phyloP scores from a whole-genome alignment of 1,139 yeast genomes.

The Protomyces gravidus region DNA sequence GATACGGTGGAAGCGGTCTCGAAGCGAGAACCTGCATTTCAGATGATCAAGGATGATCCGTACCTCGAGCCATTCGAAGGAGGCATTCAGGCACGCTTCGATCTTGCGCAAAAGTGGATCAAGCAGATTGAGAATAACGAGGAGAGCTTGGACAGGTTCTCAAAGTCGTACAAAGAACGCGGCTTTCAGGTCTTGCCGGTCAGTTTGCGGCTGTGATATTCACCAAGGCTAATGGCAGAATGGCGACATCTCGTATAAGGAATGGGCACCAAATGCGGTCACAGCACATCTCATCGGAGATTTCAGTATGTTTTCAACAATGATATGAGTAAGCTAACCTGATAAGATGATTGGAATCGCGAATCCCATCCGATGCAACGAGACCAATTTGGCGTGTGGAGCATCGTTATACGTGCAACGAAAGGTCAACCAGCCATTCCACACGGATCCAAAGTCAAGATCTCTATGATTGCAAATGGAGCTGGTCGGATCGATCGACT shows the following conservation, averaged over 20 bases:
- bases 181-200: conserved; percentile 64
- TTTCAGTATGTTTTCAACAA: conserved; percentile 47
- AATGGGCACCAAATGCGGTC: conserved; percentile 86
- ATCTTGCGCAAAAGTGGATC: conserved; percentile 56
- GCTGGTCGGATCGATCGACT: conserved; percentile 73
- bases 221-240: conserved; percentile 16
- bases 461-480: conserved; percentile 58
- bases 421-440: conserved; percentile 62
- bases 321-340: background rate
- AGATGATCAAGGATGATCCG: conserved; percentile 51
- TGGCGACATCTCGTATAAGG: conserved; percentile 59
- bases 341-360: conserved; percentile 63
- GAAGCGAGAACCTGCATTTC: conserved; percentile 46
- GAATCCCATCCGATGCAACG: conserved; percentile 54
- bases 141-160: conserved; percentile 50
- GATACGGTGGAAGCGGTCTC: background rate
- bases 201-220: too few species aligned
- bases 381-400: conserved; percentile 67
- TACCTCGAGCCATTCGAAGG: conserved; percentile 78
- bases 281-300: conserved; percentile 79
- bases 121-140: conserved; percentile 48
- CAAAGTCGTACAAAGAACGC: conserved; percentile 59
- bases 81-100: conserved; percentile 54
- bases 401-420: conserved; percentile 50
- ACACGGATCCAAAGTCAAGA: conserved; percentile 66